Base-by-base conservation (phyloP, 176 grass and related monocot genomes). In the Melocanna baccifera region DNA sequence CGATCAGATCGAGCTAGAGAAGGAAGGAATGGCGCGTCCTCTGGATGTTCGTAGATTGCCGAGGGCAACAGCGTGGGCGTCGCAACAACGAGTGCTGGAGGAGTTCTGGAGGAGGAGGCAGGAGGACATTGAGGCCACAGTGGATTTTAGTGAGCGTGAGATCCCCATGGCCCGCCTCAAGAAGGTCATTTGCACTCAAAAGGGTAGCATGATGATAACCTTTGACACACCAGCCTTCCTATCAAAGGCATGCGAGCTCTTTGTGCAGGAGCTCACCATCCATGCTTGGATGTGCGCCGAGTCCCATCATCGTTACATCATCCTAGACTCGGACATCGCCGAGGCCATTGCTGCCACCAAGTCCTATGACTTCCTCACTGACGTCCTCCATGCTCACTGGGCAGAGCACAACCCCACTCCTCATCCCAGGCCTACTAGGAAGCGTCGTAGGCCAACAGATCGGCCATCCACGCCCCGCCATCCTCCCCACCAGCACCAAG, bases 241-340 rank as follows among this genome's bases (percentile, higher is more conserved):
- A 0, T 23, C 62, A 11, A 85, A 85, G 73, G 62, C 48, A 77
- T 77, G 73, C 25, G 50, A 85, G 62, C 67, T 85, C 12, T 85
- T 77, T 12, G 73, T 77, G 36, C 62, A 85, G 18, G 73, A 85
- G 67, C 23, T 85, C 26, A 1, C 73, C 15, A 10, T 85, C 4
- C 18, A 7, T 20, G 36, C 73, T 18, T 85, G 83, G 83, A n/a
- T 32, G 23, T 45, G 37, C 66, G 62, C 83, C 1, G 3, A 22
- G 29, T 68, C 73, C 12, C 62, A 85, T 4, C n/a, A 77, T 1
- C 61, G 50, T 34, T 34, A 4, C 48, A 77, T 36, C 36, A 58
- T 85, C 67, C 14, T 69, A 23, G 83, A 85, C 2, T 69, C 48
- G 0, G 50, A 85, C 7, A 69, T 85, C 22, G 73, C 36, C 2